Base-by-base conservation (phyloP, 495 filamentous ascomycete species). In the Haplographium delicatum region DNA sequence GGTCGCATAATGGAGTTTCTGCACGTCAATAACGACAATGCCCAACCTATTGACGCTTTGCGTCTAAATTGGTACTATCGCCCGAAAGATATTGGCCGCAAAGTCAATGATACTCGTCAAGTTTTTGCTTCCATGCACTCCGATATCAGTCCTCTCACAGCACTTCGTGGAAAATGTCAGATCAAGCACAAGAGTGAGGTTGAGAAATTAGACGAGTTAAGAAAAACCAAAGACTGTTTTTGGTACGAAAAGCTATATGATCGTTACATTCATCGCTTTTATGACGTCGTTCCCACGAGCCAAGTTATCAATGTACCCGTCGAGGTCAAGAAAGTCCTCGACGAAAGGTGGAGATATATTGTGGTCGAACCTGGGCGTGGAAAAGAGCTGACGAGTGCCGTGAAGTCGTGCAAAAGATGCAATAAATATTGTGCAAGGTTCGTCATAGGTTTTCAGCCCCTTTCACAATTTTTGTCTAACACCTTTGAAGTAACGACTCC, bases 221-320 rank as follows among this genome's bases (percentile, higher is more conserved):
- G 91, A 59, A 89, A 86, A 64, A 69, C 67, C 19, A 83, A 84
- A 52, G 86, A 99, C 65, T 79, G 75, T 54, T 99, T 99, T 63
- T 99, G 89, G 86, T 99, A 88, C 64, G 91, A 96, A 60, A 94
- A 96, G 65, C 81, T 97, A 68, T 97, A 91, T 67, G 93, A 99
- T 70, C 83, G 93, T 16, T 99, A 96, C 69, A 97, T 97, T 42
- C 90, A 95, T 59, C 91, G 95, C 35, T 86, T 88, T 65, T 99
- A 97, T 73, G 94, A 97, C 51, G 88, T 96, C 26, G 91, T 99
- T 47, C 91, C 93, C 1, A 93, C 89, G 1, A 80, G 74, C 37
- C 82, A 88, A 63, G 91, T 99, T 47, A 90, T 97, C 68, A 99
- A 99, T 65, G 93, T 99, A 23, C 93, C 93, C 9, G 81, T 81